Conservation (phyloP, 441 rosid genomes). For the Populus hybrid region DNA sequence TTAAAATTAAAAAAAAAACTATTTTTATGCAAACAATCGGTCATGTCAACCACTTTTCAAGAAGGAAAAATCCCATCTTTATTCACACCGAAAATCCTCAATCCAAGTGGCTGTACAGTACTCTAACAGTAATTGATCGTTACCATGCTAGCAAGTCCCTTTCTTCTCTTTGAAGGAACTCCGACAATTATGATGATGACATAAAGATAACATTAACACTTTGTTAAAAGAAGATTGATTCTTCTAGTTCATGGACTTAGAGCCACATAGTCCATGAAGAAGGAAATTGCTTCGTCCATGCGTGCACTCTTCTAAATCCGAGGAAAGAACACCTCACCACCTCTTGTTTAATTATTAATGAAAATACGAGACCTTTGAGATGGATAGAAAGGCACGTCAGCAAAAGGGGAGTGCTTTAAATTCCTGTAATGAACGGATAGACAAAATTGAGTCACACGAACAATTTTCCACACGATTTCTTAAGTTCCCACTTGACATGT, state of each 20-base stretch:
- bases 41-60: too few relatives aligned
- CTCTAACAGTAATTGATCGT: too few relatives aligned
- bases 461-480: background rate
- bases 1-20: too few relatives aligned
- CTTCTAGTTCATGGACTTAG: background rate
- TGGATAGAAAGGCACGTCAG: background rate
- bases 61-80: background rate
- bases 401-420: background rate
- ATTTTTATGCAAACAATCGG: too few relatives aligned
- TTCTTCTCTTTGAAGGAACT: background rate
- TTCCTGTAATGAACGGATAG: too few relatives aligned
- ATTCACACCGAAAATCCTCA: background rate
- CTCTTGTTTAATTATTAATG: background rate
- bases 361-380: background rate
- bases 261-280: background rate
- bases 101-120: background rate
- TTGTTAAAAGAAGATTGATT: background rate
- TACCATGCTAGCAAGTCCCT: too few relatives aligned
- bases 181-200: background rate
- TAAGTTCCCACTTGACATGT: background rate
- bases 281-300: background rate
- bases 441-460: too few relatives aligned
- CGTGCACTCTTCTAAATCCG: slow-evolving; percentile 19
- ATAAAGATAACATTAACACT: background rate
- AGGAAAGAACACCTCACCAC: background rate